Conservation (phyloP, 2,329 filamentous ascomycete species). For the Microdochium trichocladiopsis region DNA sequence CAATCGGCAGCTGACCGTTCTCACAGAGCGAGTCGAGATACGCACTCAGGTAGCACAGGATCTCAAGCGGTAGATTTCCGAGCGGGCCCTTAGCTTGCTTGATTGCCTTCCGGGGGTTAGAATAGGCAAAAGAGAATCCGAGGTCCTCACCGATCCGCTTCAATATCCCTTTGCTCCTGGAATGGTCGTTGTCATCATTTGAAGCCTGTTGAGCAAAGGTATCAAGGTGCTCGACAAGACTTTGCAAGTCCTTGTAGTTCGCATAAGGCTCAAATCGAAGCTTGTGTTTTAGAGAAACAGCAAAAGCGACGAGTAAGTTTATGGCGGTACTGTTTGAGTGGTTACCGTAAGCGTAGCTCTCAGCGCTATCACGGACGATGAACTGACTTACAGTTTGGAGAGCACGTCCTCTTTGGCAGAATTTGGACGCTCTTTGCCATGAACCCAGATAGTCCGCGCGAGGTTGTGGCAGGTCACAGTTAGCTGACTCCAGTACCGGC, state of each 20-base stretch:
- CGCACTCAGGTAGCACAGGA: constrained; percentile 63
- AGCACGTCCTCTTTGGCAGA: constrained; percentile 60
- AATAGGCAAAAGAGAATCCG: constrained; percentile 68
- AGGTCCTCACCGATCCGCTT: constrained; percentile 66
- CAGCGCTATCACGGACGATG: neutral
- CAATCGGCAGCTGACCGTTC: constrained; percentile 46
- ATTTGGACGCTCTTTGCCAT: constrained; percentile 54
- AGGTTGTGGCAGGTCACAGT: constrained; percentile 59
- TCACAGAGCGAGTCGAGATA: constrained; percentile 56
- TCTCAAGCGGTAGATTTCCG: constrained; percentile 78
- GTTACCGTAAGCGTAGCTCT: no score
- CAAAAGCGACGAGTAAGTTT: constrained; percentile 72
- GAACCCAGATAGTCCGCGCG: constrained; percentile 78
- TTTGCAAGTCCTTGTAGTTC: constrained; percentile 65
- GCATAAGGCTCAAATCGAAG: constrained; percentile 79
- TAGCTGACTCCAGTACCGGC: constrained; percentile 55
- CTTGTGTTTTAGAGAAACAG: constrained; percentile 71
- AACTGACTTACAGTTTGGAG: constrained; percentile 41
- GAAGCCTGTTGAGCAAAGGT: constrained; percentile 61
- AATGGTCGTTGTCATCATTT: constrained; percentile 27
- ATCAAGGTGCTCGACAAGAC: constrained; percentile 64
- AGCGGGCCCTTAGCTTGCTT: constrained; percentile 67
- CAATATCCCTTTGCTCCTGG: constrained; percentile 40
- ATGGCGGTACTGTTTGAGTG: constrained; percentile 57
- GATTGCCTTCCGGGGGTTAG: constrained; percentile 70